Evolutionary conservation across 345 rosid species (phyloP).

Genomic region (Psidium friedrichsthalianum): DNA sequence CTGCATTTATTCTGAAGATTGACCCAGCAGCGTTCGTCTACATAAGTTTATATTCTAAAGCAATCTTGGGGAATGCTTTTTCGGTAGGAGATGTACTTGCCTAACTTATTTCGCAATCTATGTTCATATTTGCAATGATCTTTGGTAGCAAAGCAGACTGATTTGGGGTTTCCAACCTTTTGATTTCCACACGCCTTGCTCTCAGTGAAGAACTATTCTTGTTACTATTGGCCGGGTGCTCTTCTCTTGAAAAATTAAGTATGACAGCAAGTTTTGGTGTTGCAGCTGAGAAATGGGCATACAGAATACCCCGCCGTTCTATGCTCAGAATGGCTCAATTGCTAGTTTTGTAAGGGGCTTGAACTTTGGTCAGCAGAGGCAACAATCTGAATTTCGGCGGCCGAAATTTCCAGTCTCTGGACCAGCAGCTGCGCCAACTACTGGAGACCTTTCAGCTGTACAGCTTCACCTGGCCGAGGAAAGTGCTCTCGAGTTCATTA

Average conservation of each 20-base stretch:
- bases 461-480: slow-evolving; percentile 30
- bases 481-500: slow-evolving; percentile 11
- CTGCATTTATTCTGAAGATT: neutral
- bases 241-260: neutral
- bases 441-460: slow-evolving; percentile 49
- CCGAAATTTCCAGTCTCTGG: slow-evolving; percentile 42
- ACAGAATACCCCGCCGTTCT: slow-evolving; percentile 24
- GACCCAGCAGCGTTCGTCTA: neutral
- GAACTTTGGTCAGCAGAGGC: slow-evolving; percentile 48
- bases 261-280: neutral
- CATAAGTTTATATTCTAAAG: neutral
- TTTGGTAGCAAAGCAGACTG: neutral
- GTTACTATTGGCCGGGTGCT: neutral
- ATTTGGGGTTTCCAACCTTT: neutral
- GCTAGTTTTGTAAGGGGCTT: slow-evolving; percentile 26
- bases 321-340: slow-evolving; percentile 39
- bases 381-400: slow-evolving; percentile 32
- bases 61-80: neutral
- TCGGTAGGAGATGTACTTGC: neutral
- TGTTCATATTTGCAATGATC: neutral
- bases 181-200: neutral
- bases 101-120: neutral
- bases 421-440: slow-evolving; percentile 53
- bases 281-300: slow-evolving; percentile 49
- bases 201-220: neutral